Percentiles rank a stretch among this genome's conserved stretches.
Evolutionary conservation across 1,284 basidiomycete genomes (phyloP).

Genomic region (Macrocybe sp.): DNA sequence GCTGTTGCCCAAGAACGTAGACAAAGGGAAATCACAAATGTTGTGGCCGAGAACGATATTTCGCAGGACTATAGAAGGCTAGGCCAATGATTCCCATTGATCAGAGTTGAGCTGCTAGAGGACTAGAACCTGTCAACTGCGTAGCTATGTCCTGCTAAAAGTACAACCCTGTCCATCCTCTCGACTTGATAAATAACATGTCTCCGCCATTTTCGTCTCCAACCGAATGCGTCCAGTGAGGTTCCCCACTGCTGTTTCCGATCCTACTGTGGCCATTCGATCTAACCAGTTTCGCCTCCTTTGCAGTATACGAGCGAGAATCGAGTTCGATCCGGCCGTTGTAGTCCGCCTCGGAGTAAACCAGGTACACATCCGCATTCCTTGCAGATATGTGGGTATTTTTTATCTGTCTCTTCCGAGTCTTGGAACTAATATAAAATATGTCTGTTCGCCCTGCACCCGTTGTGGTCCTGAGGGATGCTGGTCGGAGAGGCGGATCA

Average conservation of each 20-base stretch:
- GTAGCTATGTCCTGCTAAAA: constrained; percentile 26
- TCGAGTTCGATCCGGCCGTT: constrained; percentile 42
- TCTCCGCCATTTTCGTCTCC: constrained; percentile 44
- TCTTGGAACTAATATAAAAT: constrained; percentile 35
- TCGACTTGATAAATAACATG: constrained; percentile 35
- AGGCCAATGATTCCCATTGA: too few species aligned
- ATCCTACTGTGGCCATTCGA: not conserved
- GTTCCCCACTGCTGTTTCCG: constrained; percentile 18
- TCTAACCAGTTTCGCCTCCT: too few species aligned
- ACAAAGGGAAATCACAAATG: too few species aligned
- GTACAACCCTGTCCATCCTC: constrained; percentile 51
- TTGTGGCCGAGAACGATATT: too few species aligned
- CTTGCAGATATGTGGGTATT: constrained; percentile 41
- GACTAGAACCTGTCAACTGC: not conserved
- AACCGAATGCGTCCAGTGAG: constrained; percentile 39
- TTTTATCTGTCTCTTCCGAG: constrained; percentile 39
- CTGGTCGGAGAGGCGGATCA: constrained; percentile 25
- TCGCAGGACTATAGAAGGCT: too few species aligned
- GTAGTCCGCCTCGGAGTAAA: constrained; percentile 46
- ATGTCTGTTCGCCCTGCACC: constrained; percentile 49
- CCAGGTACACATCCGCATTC: constrained; percentile 49
- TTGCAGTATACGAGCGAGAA: constrained; percentile 37
- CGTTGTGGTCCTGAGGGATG: constrained; percentile 39
- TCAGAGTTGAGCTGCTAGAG: too few species aligned
- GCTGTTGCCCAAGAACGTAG: constrained; percentile 9